phyloP scores from a whole-genome alignment of 1,139 yeast genomes.

The Saccharomycopsis phalli region DNA sequence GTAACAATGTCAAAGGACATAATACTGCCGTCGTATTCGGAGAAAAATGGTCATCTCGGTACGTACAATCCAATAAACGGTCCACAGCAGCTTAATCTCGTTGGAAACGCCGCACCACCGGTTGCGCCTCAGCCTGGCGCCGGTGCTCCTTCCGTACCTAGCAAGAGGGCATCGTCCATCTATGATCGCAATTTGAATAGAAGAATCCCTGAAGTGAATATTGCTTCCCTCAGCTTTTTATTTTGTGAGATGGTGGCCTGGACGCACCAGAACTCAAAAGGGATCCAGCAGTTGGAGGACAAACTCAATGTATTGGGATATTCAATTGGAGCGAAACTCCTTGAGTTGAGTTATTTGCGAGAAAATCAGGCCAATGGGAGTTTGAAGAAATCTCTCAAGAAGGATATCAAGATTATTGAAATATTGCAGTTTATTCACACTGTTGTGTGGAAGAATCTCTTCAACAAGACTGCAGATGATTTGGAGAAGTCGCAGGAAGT shows the following conservation, averaged over 20 bases:
- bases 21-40: constrained; percentile 7
- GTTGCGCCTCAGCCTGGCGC: not conserved
- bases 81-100: constrained; percentile 16
- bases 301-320: constrained; percentile 72
- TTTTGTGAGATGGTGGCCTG: constrained; percentile 68
- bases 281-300: constrained; percentile 69
- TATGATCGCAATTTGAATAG: constrained; percentile 65
- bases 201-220: constrained; percentile 55
- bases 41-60: not conserved
- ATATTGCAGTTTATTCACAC: constrained; percentile 79
- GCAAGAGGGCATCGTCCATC: constrained; percentile 30
- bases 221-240: constrained; percentile 59
- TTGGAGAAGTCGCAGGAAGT: constrained; percentile 81
- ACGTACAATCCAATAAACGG: constrained; percentile 19
- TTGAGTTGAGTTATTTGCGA: constrained; percentile 51
- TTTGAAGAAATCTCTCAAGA: constrained; percentile 33
- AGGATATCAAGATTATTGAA: constrained; percentile 70
- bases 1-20: not conserved
- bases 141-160: not conserved
- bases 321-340: constrained; percentile 49
- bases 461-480: constrained; percentile 80
- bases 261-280: constrained; percentile 54
- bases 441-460: constrained; percentile 71
- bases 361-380: constrained; percentile 41
- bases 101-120: not conserved